Base-by-base conservation (phyloP, 768 basidiomycete species). In the Asterophora lycoperdoides region DNA sequence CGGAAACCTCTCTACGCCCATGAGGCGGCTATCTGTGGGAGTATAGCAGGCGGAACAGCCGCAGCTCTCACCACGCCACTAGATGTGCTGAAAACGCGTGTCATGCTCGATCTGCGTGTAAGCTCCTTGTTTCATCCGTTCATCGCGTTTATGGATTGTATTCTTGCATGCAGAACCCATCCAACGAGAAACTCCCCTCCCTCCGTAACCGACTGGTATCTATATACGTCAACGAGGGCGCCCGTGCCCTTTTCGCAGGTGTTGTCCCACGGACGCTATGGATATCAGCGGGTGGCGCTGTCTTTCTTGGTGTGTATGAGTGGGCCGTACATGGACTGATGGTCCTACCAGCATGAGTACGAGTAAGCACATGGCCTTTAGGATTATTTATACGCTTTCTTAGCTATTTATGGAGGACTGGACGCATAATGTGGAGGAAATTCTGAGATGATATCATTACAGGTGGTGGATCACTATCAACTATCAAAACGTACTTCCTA, bases 281-380 rank as follows among this genome's bases (percentile, higher is more conserved):
- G 88, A 98, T 99, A 60, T 93, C 92, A 1, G 84, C 90, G 2
- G 96, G 96, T 2, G 96, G 96, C 2, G 93, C 94, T 0, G 92
- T 98, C 0, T 99, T 99, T 66, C 75, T 99, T 19, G 96, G 96
- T n/a, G 85, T 92, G 41, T 99, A 97, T 59, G 95, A 99, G 65
- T 86, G 82, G 79, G 81, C 75, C 1, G 71, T 84, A 3, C 72
- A 78, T 58, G 70, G 74, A 2, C 63, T 88, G 9, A 74, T 74
- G 23, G 30, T 45, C 8, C 44, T 11, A 8, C 10, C 10, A 3
- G 20, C 14, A 11, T 40, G 20, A 40, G 9, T 23, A 4, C 23
- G 20, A 40, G 9, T 23, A 4, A 8, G 37, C 15, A 7, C 17
- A 10, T 17, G 36, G 2, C 19, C 30, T 7, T 17, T 19, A 38